A percentile compares a stretch with the other conserved stretches of the same genome.
phyloP scores from a whole-genome alignment of 2,329 filamentous ascomycete species.

The Fusarium sp. region DNA sequence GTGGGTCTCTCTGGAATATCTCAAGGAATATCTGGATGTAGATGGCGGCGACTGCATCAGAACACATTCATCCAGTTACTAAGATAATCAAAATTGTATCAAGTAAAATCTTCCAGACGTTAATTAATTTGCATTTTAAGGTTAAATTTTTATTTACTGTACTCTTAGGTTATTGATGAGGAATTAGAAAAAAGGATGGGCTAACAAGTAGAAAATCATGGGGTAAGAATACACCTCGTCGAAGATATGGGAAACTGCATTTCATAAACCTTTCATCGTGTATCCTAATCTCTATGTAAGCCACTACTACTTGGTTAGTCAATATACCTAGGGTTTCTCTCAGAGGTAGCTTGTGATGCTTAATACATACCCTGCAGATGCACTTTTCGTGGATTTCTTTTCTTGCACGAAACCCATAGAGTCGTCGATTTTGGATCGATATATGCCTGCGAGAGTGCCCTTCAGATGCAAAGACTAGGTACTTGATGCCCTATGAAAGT shows the following conservation, averaged over 20 bases:
- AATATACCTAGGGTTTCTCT: background rate
- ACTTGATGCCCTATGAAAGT: too few relatives aligned
- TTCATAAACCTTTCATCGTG: accelerated
- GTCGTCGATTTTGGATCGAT: background rate
- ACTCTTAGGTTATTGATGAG: too few relatives aligned
- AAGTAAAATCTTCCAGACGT: too few relatives aligned
- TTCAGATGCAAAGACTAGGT: accelerated
- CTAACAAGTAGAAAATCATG: accelerated
- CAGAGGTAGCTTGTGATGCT: background rate
- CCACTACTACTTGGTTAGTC: accelerated
- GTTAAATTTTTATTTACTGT: too few relatives aligned
- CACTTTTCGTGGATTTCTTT: background rate
- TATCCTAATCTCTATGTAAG: accelerated
- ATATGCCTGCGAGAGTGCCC: background rate
- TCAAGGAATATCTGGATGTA: background rate
- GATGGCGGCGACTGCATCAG: background rate
- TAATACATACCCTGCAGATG: background rate
- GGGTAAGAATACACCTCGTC: accelerated
- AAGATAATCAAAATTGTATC: background rate
- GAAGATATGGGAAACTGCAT: background rate
- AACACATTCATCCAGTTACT: accelerated
- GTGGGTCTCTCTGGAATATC: background rate
- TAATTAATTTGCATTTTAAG: too few relatives aligned
- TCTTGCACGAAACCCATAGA: background rate
- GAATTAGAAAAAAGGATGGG: accelerated